Percentiles rank a stretch among this genome's conserved stretches.
Evolutionary conservation across 306 rosid species (phyloP).

Genomic region (Cicer yamashitae): DNA sequence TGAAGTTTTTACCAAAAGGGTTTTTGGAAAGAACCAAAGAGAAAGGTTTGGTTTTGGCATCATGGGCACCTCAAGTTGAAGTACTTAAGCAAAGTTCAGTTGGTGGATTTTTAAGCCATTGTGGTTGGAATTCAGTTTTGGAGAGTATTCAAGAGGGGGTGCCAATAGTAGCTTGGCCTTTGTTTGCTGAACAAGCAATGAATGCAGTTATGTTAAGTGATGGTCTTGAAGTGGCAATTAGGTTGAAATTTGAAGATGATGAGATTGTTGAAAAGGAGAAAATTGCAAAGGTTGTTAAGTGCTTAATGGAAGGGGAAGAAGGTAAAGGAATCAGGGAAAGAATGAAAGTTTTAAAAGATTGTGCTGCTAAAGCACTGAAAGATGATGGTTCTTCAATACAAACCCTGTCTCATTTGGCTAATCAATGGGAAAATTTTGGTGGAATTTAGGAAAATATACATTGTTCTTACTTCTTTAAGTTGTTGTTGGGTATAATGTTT

Average conservation of each 20-base stretch:
- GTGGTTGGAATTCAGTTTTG: slow-evolving; percentile 25
- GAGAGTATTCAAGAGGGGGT: slow-evolving; percentile 21
- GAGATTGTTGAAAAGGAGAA: not conserved
- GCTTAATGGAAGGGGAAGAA: slow-evolving; percentile 27
- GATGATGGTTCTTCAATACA: slow-evolving; percentile 30
- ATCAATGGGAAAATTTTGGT: not conserved
- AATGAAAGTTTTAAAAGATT: not conserved
- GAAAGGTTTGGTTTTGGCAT: slow-evolving; percentile 46
- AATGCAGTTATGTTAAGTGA: slow-evolving; percentile 12
- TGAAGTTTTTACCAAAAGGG: slow-evolving; percentile 40
- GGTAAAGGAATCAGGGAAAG: not conserved
- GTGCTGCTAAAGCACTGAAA: slow-evolving; percentile 1
- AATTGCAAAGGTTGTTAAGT: not conserved
- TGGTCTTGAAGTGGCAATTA: slow-evolving; percentile 20
- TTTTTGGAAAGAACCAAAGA: slow-evolving; percentile 46
- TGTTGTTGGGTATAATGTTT: not conserved
- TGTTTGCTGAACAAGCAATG: slow-evolving; percentile 21
- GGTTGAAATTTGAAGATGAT: not conserved
- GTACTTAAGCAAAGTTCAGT: slow-evolving; percentile 37
- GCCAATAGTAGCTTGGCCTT: slow-evolving; percentile 27
- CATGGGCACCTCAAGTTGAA: slow-evolving; percentile 49
- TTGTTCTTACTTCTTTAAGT: not conserved
- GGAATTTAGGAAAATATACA: slow-evolving; percentile 9
- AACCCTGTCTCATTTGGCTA: not conserved
- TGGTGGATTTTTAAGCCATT: slow-evolving; percentile 40